These are phyloP conservation scores for Cryptococcus hybrid DNA, from an alignment of 1,284 basidiomycete species.

Conservation along the genomic window DNA sequence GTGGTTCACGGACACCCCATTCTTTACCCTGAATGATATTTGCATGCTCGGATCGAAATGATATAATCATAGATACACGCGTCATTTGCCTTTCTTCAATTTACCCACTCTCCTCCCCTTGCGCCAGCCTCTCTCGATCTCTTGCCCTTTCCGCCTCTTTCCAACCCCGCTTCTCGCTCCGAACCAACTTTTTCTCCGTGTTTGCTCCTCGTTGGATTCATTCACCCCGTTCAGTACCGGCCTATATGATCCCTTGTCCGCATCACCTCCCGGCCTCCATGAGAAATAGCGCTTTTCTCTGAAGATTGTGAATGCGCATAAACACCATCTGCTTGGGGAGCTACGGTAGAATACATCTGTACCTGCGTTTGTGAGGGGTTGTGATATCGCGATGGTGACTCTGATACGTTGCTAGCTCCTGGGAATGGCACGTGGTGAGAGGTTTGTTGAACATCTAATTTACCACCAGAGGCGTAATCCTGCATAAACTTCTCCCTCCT, in stretches of 20 bases:
- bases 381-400: not conserved
- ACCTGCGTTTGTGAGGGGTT: not conserved
- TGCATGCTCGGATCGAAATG: no score
- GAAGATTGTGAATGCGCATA: not conserved
- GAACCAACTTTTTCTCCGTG: conserved; percentile 1
- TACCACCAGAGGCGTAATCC: not conserved
- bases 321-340: not conserved
- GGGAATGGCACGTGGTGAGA: not conserved
- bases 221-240: not conserved
- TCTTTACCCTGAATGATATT: no score
- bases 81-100: not conserved
- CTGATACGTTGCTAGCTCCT: not conserved
- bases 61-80: no score
- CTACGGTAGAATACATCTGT: not conserved
- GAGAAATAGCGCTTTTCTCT: conserved; percentile 15
- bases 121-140: not conserved
- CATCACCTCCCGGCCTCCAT: not conserved
- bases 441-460: not conserved
- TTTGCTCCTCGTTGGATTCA: not conserved
- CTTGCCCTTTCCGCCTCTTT: conserved; percentile 4
- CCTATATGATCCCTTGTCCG: not conserved
- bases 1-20: no score
- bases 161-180: conserved; percentile 7
- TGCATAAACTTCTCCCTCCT: conserved; percentile 1
- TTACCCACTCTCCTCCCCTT: not conserved